Base-by-base conservation (phyloP, 495 filamentous ascomycete genomes). In the Hypoxylon rickii region DNA sequence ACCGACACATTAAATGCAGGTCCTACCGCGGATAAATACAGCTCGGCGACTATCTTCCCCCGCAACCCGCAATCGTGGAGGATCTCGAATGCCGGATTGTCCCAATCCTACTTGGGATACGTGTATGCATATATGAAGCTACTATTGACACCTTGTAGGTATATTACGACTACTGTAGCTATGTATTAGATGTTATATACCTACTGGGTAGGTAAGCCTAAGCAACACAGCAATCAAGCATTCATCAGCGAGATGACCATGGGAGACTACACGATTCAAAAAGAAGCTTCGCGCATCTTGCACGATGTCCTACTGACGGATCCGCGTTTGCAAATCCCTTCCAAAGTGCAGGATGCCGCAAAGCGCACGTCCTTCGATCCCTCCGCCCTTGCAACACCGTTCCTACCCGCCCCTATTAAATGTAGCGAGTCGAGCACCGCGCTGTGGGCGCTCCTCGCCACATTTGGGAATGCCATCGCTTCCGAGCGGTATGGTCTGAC, bases 381-480 rank as follows among this genome's bases (percentile, higher is more conserved):
- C 7, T 48, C 55, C 1, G 55, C 65, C 1, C 40, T 66, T 17
- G 16, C 34, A 2, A 6, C 18, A 18, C 65, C 65, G 1, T 66
- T 66, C 33, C 47, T 68, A 16, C 65, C 65, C 2, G 58, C 65
- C 3, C 65, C 65, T 3, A 26, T 68, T 11, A 68, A 68, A 26
- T 68, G 65, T 13, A 68, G 41, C 11, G 65, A 68, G 51, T 55
- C 55, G 16, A 68, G 65, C 39, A 26, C 65, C 2, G 65, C 65
- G 19, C 47, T 68, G 16, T 68, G 65, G 65, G 65, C 55, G 20
- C 48, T 68, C 0, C 55, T 66, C 0, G 63, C 63, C 12, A 61
- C 63, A 7, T 68, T 68, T 18, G 65, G 65, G 7, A 68, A 68
- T 46, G 44, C 49, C 18, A 65, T 68, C 41, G 52, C 49, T 0